Percentiles rank a stretch among this genome's conserved stretches.
Conservation (phyloP, 805 yeast species). For the Ogataea parapolymorpha region DNA sequence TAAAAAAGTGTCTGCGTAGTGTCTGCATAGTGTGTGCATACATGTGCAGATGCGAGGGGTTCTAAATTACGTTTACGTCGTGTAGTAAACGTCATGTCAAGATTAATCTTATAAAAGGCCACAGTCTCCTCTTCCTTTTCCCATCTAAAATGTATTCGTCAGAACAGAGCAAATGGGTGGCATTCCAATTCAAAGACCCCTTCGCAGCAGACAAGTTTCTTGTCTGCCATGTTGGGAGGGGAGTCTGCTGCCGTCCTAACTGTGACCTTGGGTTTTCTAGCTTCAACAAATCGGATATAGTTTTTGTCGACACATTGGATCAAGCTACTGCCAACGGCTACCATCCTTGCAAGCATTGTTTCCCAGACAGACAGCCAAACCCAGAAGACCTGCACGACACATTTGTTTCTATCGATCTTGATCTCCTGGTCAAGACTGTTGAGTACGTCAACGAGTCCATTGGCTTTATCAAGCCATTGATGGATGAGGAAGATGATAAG, state of each 20-base stretch:
- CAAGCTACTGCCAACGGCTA: slow-evolving; percentile 47
- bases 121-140: not conserved
- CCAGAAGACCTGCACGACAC: slow-evolving; percentile 16
- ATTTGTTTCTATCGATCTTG: slow-evolving; percentile 43
- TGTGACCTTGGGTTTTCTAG: slow-evolving; percentile 49
- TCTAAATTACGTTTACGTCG: slow-evolving; percentile 1
- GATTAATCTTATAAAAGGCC: slow-evolving; percentile 1
- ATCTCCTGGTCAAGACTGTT: slow-evolving; percentile 47
- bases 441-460: slow-evolving; percentile 51
- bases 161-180: slow-evolving; percentile 53
- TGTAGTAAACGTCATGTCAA: slow-evolving; percentile 9
- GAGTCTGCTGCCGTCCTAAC: slow-evolving; percentile 62
- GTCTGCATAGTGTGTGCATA: not conserved
- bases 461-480: slow-evolving; percentile 53
- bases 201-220: slow-evolving; percentile 57
- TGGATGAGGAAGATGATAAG: slow-evolving; percentile 43
- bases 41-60: slow-evolving; percentile 9
- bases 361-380: slow-evolving; percentile 38
- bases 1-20: not conserved
- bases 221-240: slow-evolving; percentile 44
- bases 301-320: slow-evolving; percentile 38
- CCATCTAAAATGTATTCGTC: slow-evolving; percentile 34
- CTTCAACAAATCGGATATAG: slow-evolving; percentile 43
- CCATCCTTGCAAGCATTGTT: slow-evolving; percentile 52
- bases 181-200: slow-evolving; percentile 64